Base-by-base conservation (phyloP, 192 early-diverging fungal species). In the Podila epicladia region DNA sequence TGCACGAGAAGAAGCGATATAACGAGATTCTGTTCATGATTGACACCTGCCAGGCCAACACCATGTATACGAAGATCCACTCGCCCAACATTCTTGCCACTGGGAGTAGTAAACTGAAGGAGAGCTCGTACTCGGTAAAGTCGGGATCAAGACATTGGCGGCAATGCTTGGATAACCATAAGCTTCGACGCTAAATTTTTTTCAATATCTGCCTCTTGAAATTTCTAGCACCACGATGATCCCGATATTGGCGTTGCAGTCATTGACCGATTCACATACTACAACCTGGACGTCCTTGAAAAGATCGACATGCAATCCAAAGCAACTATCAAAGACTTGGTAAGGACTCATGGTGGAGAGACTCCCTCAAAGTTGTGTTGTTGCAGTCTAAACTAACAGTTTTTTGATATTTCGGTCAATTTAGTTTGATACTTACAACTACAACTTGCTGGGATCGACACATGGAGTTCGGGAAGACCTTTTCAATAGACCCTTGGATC, bases 11-110 rank as follows among this genome's bases (percentile, higher is more conserved):
- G 83, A 91, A 92, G 77, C 84, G 94, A 87, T 99, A 99, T 83
- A 92, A 97, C 77, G 98, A 99, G 87, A 93, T 99, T n/a, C 88
- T 99, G 69, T 98, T 99, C 82, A 94, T 99, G 89, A 95, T 97
- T 61, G 98, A 99, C 75, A 99, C 98, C 1, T 99, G 98, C 69
- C 98, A 99, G 83, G 98, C 98, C 8, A 97, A 96, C 69, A 96
- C 97, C 11, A 96, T 99, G 95, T 99, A 94, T 68, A 91, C 90
- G 76, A 91, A 93, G 73, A 94, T 99, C 60, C 91, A 95, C 60
- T 95, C 97, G 20, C 97, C 97, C 12, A 97, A 98, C 76, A 92
- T 99, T 15, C 69, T 99, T 32, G 93, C 96, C 62, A 95, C 96
- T 12, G 97, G 97, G 32, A 97, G 95, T 28, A 94, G 93, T 68